Conservation (phyloP, 441 rosid species). For the Eugenia klotzschiana region DNA sequence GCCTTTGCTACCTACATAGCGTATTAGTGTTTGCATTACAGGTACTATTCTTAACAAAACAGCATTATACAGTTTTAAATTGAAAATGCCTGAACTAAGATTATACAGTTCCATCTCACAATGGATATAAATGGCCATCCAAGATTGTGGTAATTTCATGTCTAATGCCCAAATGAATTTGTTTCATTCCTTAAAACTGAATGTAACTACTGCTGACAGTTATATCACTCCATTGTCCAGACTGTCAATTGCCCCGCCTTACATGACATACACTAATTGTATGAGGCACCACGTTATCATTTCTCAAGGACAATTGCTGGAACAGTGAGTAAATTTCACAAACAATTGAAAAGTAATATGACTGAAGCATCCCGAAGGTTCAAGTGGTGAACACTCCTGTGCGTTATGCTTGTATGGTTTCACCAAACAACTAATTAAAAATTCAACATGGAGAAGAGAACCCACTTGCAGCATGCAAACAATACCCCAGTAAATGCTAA, state of each 20-base stretch:
- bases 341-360: not conserved
- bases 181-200: not conserved
- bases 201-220: not conserved
- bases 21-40: not conserved
- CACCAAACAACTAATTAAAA: not conserved
- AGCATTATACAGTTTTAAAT: not conserved
- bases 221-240: not conserved
- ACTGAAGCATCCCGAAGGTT: not conserved
- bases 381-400: not conserved
- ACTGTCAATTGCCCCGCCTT: not conserved
- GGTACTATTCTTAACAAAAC: not conserved
- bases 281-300: not conserved
- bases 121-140: not conserved
- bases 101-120: not conserved
- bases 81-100: not conserved
- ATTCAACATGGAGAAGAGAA: not conserved
- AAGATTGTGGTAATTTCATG: not conserved
- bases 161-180: not conserved
- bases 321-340: not conserved
- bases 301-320: not conserved
- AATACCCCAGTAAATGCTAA: not conserved
- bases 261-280: not conserved
- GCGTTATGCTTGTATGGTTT: not conserved
- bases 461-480: not conserved
- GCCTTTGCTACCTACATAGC: not conserved